phyloP scores from a whole-genome alignment of 108 stramenopile species.

The Cyclostephanos tholiformis region DNA sequence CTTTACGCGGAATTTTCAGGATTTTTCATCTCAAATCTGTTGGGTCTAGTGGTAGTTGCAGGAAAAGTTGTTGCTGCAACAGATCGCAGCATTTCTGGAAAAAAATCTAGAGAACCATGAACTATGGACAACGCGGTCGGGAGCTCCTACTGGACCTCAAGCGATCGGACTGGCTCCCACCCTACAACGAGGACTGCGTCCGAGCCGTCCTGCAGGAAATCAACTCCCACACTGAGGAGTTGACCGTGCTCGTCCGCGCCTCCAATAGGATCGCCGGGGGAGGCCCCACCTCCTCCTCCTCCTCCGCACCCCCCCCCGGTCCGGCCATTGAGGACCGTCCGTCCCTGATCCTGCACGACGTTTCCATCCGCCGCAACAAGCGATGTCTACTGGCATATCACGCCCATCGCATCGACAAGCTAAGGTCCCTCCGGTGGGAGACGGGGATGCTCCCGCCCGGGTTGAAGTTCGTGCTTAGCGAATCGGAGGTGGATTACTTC shows the following conservation, averaged over 20 bases:
- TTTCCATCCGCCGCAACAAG: constrained; percentile 87
- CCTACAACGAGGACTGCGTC: constrained; percentile 90
- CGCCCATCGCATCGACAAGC: constrained; percentile 68
- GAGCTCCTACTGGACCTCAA: constrained; percentile 91
- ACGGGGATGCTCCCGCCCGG: constrained; percentile 59
- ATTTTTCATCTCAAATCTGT: too few species aligned
- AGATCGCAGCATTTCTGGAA: not conserved
- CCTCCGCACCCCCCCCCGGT: constrained; percentile 10
- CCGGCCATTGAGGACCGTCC: constrained; percentile 62
- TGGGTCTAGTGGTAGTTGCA: too few species aligned
- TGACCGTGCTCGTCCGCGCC: constrained; percentile 61
- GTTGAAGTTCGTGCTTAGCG: constrained; percentile 50
- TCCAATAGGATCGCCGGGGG: not conserved
- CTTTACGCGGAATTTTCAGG: too few species aligned
- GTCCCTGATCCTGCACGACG: constrained; percentile 84
- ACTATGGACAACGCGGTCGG: constrained; percentile 71
- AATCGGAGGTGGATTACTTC: constrained; percentile 73
- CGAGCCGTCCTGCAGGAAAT: constrained; percentile 66
- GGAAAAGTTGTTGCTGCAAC: too few species aligned
- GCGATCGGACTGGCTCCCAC: constrained; percentile 85
- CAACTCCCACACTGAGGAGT: constrained; percentile 54
- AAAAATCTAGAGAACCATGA: constrained; percentile 36
- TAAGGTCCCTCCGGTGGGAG: constrained; percentile 59
- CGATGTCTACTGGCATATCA: constrained; percentile 94
- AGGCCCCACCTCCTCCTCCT: not conserved